Conservation (phyloP, 1,284 basidiomycete species). For the Apiotrichum laibachii region DNA sequence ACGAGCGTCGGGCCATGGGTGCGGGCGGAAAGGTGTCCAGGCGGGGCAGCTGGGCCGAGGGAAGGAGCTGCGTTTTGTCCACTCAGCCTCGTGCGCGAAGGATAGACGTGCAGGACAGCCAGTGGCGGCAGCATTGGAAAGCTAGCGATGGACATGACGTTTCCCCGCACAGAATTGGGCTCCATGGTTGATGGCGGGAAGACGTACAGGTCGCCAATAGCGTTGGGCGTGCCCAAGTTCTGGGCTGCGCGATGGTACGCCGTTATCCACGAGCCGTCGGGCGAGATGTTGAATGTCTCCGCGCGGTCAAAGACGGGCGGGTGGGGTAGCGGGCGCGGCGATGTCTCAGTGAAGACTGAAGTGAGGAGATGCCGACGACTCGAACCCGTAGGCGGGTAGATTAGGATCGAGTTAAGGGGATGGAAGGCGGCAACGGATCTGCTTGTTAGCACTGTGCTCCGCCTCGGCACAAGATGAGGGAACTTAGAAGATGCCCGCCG, state of each 20-base stretch:
- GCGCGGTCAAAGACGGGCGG: constrained; percentile 24
- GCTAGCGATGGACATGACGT: constrained; percentile 26
- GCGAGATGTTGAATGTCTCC: constrained; percentile 30
- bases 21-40: constrained; percentile 14
- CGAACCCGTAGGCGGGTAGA: constrained; percentile 13
- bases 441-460: constrained; percentile 8
- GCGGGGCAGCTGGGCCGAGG: constrained; percentile 30
- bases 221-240: neutral
- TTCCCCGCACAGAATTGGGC: constrained; percentile 17
- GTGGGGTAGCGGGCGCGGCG: constrained; percentile 26
- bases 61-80: constrained; percentile 19
- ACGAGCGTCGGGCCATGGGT: constrained; percentile 32
- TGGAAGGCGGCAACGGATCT: constrained; percentile 18
- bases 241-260: constrained; percentile 11
- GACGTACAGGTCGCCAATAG: constrained; percentile 12
- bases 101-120: constrained; percentile 33
- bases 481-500: too few species aligned
- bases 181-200: constrained; percentile 30
- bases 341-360: constrained; percentile 18
- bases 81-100: constrained; percentile 26
- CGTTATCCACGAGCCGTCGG: constrained; percentile 37
- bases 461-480: neutral
- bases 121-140: constrained; percentile 30
- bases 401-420: constrained; percentile 16
- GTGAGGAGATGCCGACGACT: constrained; percentile 16